phyloP scores from a whole-genome alignment of 73 alveolate species.

The Paramecium primaurelia region DNA sequence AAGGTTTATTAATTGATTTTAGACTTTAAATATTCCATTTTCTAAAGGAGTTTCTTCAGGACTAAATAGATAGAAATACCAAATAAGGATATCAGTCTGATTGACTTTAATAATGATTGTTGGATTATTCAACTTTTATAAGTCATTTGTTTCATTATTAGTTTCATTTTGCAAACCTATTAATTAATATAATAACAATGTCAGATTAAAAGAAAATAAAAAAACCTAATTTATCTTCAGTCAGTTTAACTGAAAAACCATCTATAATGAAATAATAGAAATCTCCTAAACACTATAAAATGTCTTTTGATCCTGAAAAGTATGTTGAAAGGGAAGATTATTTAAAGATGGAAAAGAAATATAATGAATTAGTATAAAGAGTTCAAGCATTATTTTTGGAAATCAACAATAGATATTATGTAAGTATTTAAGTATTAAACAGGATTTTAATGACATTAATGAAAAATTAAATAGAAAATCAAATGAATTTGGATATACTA shows the following conservation, averaged over 20 bases:
- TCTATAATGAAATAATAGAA: not conserved
- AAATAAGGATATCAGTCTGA: not conserved
- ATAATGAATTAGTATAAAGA: not conserved
- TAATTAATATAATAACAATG: not conserved
- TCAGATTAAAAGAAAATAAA: not conserved
- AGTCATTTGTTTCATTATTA: slow-evolving; percentile 15
- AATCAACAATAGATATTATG: slow-evolving; percentile 40
- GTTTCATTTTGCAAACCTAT: not conserved
- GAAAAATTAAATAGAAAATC: slow-evolving; percentile 31
- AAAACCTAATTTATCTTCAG: not conserved
- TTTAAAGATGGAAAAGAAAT: not conserved
- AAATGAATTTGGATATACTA: slow-evolving; percentile 1
- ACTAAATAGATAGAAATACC: not conserved
- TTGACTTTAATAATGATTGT: not conserved
- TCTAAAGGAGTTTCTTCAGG: slow-evolving; percentile 8
- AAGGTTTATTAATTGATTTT: not conserved
- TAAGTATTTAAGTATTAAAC: not conserved
- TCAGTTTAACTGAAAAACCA: not conserved
- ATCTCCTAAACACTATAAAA: not conserved
- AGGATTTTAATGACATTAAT: slow-evolving; percentile 21
- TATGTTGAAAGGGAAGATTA: slow-evolving; percentile 2
- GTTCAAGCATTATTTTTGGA: not conserved
- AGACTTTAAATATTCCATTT: slow-evolving; percentile 39
- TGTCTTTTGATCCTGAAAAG: not conserved
- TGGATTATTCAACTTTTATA: not conserved